These are phyloP conservation scores for Serendipita sp. DNA, from an alignment of 1,284 basidiomycete species.

Conservation along the genomic window DNA sequence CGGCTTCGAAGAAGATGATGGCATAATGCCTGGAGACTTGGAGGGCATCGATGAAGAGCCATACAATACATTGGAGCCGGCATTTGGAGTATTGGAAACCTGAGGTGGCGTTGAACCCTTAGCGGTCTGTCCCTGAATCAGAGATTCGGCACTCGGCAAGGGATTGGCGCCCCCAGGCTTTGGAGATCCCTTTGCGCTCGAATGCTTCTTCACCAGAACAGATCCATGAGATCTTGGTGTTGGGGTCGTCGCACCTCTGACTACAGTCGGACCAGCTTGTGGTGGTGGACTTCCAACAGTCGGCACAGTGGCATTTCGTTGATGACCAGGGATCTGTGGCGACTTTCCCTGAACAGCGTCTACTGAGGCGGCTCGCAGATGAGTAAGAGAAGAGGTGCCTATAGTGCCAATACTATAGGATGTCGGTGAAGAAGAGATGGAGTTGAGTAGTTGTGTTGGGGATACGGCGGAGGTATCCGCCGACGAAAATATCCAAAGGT, in stretches of 20 bases:
- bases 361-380: slow-evolving; percentile 1
- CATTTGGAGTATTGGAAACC: not conserved
- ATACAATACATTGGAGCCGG: not conserved
- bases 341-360: not conserved
- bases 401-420: not conserved
- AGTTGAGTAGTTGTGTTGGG: not conserved
- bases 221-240: not conserved
- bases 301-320: not conserved
- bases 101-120: not conserved
- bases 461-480: slow-evolving; percentile 8
- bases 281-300: not conserved
- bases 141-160: not conserved
- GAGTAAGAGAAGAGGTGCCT: not conserved
- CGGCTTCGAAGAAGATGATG: not conserved
- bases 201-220: not conserved
- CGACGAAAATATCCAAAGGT: slow-evolving; percentile 53
- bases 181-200: not conserved
- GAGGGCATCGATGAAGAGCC: too few relatives aligned
- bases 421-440: not conserved
- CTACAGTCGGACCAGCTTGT: not conserved
- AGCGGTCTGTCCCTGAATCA: not conserved
- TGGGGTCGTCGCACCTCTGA: not conserved
- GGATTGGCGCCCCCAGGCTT: not conserved
- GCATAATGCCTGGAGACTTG: not conserved
- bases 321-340: not conserved